Base-by-base conservation (phyloP, 108 stramenopile species). In the Epipyxis sp. region DNA sequence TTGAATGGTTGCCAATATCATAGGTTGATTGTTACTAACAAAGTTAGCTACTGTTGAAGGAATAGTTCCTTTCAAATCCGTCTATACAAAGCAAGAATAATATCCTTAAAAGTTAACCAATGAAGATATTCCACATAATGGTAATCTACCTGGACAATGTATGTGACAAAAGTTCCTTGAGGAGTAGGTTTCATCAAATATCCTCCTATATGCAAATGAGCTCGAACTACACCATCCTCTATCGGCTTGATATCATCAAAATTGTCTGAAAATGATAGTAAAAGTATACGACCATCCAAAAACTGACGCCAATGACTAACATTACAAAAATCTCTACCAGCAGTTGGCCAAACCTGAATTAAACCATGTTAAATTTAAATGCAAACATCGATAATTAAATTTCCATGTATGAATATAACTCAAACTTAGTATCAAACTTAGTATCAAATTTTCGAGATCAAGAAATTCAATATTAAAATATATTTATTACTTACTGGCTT, bases 21-120 rank as follows among this genome's bases (percentile, higher is more conserved):
- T 74, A 10, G 71, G 13, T 25, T 74, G 71, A 39, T 16, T 30
- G 50, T 20, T 54, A 10, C n/a, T 6, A 13, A 39, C 71, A 16
- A 74, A 39, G 25, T 39, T 39, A 13, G 43, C 50, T 29, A 74
- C 50, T 13, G 46, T 74, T 6, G 3, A 13, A 10, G 71, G 71
- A 32, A 74, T 46, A 32, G 27, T 35, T 37, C 71, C 71, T 74
- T 57, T 74, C 50, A 74, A 39, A 65, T n/a, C n/a, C n/a, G n/a
- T n/a, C n/a, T n/a, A n/a, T n/a, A n/a, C n/a, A n/a, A n/a, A n/a
- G 54, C 25, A n/a, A 57, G n/a, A 57, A n/a, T 57, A 57, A n/a
- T 57, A n/a, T n/a, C 54, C 54, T n/a, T 57, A 57, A 57, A 57
- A n/a, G 54, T 57, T n/a, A 57, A 57, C n/a, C 25, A n/a, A n/a